phyloP scores from a whole-genome alignment of 2,329 filamentous ascomycete genomes.

The Laburnicola sp. region DNA sequence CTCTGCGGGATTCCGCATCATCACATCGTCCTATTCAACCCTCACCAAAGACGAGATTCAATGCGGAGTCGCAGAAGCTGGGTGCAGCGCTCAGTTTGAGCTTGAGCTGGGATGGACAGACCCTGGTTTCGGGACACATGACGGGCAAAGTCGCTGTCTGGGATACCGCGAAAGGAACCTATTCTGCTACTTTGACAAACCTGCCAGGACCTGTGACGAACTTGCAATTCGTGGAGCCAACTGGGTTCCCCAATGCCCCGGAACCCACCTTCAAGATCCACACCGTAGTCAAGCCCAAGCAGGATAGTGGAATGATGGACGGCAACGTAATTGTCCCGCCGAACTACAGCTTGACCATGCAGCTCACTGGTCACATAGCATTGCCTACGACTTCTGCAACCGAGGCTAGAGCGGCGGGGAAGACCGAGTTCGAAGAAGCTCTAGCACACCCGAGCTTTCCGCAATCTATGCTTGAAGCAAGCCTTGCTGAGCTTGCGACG shows the following conservation, averaged over 20 bases:
- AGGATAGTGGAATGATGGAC: constrained; percentile 55
- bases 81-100: constrained; percentile 70
- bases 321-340: constrained; percentile 50
- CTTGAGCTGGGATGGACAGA: constrained; percentile 80
- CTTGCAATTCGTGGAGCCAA: constrained; percentile 69
- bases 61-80: constrained; percentile 62
- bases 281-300: constrained; percentile 78
- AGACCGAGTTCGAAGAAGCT: constrained; percentile 44
- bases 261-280: constrained; percentile 54
- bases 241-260: constrained; percentile 47
- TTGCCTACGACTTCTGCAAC: constrained; percentile 36
- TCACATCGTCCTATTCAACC: constrained; percentile 55
- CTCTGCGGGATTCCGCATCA: constrained; percentile 59
- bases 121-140: constrained; percentile 76
- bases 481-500: constrained; percentile 39
- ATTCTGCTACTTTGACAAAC: constrained; percentile 67
- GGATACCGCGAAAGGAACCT: constrained; percentile 73
- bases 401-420: constrained; percentile 18
- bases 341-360: constrained; percentile 67
- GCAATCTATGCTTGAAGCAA: constrained; percentile 43
- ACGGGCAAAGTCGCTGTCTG: constrained; percentile 79
- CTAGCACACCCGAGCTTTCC: constrained; percentile 51
- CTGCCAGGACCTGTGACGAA: constrained; percentile 84
- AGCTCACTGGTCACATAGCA: constrained; percentile 54
- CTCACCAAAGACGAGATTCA: constrained; percentile 46